Evolutionary conservation across 495 filamentous ascomycete species (phyloP).

Genomic region (Aspergillus egyptiacus): DNA sequence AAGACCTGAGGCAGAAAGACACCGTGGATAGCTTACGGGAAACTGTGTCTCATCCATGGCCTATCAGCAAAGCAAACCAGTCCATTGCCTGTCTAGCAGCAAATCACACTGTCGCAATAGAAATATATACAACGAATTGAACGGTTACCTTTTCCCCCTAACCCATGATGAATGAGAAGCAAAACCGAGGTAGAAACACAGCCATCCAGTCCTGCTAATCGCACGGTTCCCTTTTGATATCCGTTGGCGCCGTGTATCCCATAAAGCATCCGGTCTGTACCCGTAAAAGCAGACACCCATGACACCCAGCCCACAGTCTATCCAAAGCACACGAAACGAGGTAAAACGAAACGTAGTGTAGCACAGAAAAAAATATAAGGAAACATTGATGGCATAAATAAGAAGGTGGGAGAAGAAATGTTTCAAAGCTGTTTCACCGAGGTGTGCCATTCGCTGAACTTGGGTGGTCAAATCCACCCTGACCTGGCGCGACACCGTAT

Average conservation of each 20-base stretch:
- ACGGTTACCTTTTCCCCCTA: constrained; percentile 7
- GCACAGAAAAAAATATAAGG: constrained; percentile 9
- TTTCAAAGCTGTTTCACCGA: constrained; percentile 19
- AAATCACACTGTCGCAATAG: constrained; percentile 10
- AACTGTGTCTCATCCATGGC: too few species aligned
- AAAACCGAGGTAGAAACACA: constrained; percentile 16
- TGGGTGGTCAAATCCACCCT: constrained; percentile 28
- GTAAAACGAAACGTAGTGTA: constrained; percentile 11
- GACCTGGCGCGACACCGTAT: constrained; percentile 27
- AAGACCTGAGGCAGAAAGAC: background rate
- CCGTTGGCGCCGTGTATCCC: constrained; percentile 29
- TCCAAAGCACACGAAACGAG: constrained; percentile 13
- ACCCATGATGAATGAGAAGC: constrained; percentile 8
- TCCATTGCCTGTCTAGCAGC: constrained; percentile 10
- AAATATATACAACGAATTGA: constrained; percentile 21
- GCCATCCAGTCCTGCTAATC: constrained; percentile 15
- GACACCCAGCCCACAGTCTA: constrained; percentile 27
- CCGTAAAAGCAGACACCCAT: constrained; percentile 13
- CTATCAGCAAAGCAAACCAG: constrained; percentile 5
- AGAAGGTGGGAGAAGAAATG: background rate
- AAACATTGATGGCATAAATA: constrained; percentile 9
- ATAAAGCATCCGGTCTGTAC: constrained; percentile 19
- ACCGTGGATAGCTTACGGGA: too few species aligned
- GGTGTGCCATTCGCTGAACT: constrained; percentile 34
- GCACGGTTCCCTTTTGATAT: constrained; percentile 20